Percentiles rank a stretch among this genome's conserved stretches.
Evolutionary conservation across 345 rosid genomes (phyloP).

Genomic region (Stellera chamaejasme): DNA sequence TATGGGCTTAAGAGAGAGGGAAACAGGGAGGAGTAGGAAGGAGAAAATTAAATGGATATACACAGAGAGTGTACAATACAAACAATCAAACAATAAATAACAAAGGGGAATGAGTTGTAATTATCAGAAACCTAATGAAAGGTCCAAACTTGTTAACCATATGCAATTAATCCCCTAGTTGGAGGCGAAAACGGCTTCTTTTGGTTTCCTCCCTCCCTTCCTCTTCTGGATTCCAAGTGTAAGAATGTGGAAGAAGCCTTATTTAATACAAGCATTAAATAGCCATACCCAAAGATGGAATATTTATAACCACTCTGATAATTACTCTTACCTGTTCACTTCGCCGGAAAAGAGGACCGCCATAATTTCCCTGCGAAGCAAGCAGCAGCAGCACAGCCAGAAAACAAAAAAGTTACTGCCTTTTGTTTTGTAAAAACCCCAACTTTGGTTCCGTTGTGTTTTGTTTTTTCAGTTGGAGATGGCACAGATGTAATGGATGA

Average conservation of each 20-base stretch:
- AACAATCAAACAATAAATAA: background rate
- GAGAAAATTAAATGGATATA: constrained; percentile 2
- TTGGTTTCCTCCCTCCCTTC: constrained; percentile 14
- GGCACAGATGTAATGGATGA: constrained; percentile 17
- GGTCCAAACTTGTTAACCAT: constrained; percentile 15
- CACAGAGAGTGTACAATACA: background rate
- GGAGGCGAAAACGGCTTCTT: constrained; percentile 15
- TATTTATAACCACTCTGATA: background rate
- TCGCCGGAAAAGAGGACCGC: constrained; percentile 5
- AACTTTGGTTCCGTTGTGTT: background rate
- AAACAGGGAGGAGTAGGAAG: constrained; percentile 1
- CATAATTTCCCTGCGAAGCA: constrained; percentile 15
- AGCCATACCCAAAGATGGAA: constrained; percentile 17
- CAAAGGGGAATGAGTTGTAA: constrained; percentile 19
- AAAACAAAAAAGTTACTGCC: background rate
- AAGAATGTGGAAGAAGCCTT: too few species aligned
- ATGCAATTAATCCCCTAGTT: constrained; percentile 27
- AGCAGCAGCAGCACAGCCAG: constrained; percentile 7
- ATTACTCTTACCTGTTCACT: constrained; percentile 14
- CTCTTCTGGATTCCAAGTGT: constrained; percentile 31
- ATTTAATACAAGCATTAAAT: constrained; percentile 23
- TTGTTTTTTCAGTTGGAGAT: background rate
- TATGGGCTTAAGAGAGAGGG: background rate
- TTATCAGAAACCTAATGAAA: constrained; percentile 16
- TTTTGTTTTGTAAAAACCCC: background rate